phyloP scores from a whole-genome alignment of 1,284 basidiomycete species.

The Agaricales sp. region DNA sequence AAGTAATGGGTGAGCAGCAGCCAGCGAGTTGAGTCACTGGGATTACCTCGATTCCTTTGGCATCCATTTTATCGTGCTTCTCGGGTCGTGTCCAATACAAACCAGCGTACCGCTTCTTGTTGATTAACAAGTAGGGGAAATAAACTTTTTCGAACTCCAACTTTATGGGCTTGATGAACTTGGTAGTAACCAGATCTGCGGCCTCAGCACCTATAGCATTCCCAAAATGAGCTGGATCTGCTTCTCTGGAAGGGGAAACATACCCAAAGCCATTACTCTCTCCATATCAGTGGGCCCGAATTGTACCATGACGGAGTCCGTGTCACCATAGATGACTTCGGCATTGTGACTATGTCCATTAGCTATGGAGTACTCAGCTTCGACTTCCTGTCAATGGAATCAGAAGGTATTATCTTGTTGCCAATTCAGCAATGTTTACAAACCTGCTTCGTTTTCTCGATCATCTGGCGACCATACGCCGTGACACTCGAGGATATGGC shows the following conservation, averaged over 20 bases:
- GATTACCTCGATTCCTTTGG: conserved; percentile 92
- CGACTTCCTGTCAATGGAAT: conserved; percentile 57
- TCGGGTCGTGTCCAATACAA: conserved; percentile 92
- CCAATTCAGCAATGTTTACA: conserved; percentile 11
- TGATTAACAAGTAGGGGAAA: conserved; percentile 93
- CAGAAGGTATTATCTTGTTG: neutral
- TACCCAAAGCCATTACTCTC: conserved; percentile 83
- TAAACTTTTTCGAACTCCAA: conserved; percentile 98
- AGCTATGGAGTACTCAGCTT: conserved; percentile 74
- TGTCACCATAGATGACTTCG: conserved; percentile 93
- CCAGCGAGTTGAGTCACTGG: neutral
- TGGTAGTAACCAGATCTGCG: conserved; percentile 83
- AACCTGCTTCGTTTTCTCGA: conserved; percentile 86
- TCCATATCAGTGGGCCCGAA: conserved; percentile 84
- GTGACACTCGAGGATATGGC: conserved; percentile 91
- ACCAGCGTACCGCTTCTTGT: conserved; percentile 94
- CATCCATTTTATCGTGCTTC: conserved; percentile 97
- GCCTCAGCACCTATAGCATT: conserved; percentile 72
- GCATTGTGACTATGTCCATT: conserved; percentile 85
- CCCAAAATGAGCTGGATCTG: neutral
- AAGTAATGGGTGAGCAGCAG: conserved; percentile 5
- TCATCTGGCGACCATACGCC: conserved; percentile 94
- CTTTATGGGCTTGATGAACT: conserved; percentile 93
- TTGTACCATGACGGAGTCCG: conserved; percentile 95
- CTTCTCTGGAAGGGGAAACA: conserved; percentile 12